A percentile compares a stretch with the other conserved stretches of the same genome.
phyloP scores from a whole-genome alignment of 2,329 filamentous ascomycete genomes.

The Pyrenochaeta sp. region DNA sequence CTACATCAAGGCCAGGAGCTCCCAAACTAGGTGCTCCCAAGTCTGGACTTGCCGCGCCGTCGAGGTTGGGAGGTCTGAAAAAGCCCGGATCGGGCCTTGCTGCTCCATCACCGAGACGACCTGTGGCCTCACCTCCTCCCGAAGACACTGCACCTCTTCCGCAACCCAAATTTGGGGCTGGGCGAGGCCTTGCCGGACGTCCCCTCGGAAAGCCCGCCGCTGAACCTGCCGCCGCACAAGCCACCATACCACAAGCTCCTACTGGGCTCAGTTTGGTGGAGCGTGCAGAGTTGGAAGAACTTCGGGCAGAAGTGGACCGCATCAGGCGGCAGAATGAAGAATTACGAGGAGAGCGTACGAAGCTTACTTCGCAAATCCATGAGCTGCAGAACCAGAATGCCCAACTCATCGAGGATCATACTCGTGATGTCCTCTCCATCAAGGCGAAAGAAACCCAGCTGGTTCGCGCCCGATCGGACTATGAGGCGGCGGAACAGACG shows the following conservation, averaged over 20 bases:
- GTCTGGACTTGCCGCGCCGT: slow-evolving; percentile 47
- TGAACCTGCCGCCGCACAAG: slow-evolving; percentile 62
- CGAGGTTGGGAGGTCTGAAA: slow-evolving; percentile 52
- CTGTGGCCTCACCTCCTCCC: slow-evolving; percentile 59
- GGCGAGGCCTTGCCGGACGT: slow-evolving; percentile 81
- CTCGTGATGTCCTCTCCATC: slow-evolving; percentile 91
- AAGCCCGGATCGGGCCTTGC: slow-evolving; percentile 52
- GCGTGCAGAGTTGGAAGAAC: slow-evolving; percentile 88
- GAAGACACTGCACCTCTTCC: slow-evolving; percentile 52
- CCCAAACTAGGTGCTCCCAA: slow-evolving; percentile 54
- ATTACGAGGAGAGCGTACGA: slow-evolving; percentile 80
- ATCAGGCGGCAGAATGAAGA: slow-evolving; percentile 80
- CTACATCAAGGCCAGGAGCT: slow-evolving; percentile 61
- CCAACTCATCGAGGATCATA: slow-evolving; percentile 95
- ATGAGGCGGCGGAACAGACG: slow-evolving; percentile 84
- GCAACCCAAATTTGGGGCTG: slow-evolving; percentile 68
- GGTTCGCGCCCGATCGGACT: slow-evolving; percentile 88
- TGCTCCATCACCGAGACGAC: slow-evolving; percentile 49
- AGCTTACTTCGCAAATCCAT: slow-evolving; percentile 84
- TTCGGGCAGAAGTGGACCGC: slow-evolving; percentile 83
- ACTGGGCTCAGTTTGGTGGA: slow-evolving; percentile 80
- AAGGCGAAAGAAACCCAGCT: slow-evolving; percentile 99
- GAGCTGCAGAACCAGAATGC: slow-evolving; percentile 98
- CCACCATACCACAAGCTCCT: slow-evolving; percentile 57
- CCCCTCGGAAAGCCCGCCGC: slow-evolving; percentile 86